Conservation (phyloP, 192 early-diverging fungal genomes). For the Umbelopsis sp. region DNA sequence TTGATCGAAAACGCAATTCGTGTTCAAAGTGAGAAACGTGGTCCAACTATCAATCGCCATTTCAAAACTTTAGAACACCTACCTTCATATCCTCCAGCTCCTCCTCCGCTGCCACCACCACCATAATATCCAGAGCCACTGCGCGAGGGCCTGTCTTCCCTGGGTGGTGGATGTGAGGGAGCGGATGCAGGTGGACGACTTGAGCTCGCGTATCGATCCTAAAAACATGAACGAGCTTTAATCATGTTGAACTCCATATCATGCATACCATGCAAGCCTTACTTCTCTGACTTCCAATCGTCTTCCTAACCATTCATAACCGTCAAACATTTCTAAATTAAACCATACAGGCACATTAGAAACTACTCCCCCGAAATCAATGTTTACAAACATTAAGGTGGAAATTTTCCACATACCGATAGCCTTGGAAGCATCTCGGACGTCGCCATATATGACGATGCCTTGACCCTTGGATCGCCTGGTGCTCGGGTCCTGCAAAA, state of each 20-base stretch:
- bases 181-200: background rate
- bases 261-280: conserved; percentile 27
- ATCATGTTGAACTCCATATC: background rate
- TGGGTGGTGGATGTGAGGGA: conserved; percentile 11
- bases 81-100: conserved; percentile 12
- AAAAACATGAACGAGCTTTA: background rate
- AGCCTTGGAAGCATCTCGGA: conserved; percentile 65
- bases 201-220: conserved; percentile 19
- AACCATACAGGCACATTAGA: background rate
- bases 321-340: conserved; percentile 73
- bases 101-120: background rate
- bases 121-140: background rate
- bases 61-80: background rate
- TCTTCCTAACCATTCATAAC: conserved; percentile 77
- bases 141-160: background rate
- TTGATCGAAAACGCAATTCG: too few species aligned
- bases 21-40: background rate
- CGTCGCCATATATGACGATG: conserved; percentile 71
- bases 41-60: background rate
- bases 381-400: background rate
- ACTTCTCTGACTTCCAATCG: conserved; percentile 84
- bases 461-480: conserved; percentile 74
- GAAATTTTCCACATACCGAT: conserved; percentile 69
- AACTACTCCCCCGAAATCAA: background rate
- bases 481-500: conserved; percentile 57